Evolutionary conservation across 495 filamentous ascomycete genomes (phyloP).

Genomic region (Staphylotrichum tortipilum): DNA sequence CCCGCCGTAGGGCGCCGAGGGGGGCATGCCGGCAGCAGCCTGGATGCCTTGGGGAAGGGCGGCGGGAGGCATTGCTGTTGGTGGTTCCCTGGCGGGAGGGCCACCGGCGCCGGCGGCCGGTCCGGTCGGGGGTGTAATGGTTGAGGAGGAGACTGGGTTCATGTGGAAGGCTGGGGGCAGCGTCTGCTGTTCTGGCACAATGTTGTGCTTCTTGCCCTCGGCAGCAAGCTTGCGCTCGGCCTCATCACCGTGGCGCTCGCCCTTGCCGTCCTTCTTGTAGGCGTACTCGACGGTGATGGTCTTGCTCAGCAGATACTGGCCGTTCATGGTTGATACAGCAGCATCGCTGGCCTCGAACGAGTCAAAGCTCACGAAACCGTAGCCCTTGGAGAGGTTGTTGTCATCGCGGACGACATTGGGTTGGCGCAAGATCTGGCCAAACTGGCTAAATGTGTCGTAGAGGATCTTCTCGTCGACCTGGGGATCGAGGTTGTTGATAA

Average conservation of each 20-base stretch:
- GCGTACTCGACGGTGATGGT: conserved; percentile 93
- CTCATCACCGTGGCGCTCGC: conserved; percentile 89
- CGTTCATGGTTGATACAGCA: conserved; percentile 87
- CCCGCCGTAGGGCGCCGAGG: conserved; percentile 20
- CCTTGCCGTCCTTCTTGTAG: conserved; percentile 98
- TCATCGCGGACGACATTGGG: conserved; percentile 96
- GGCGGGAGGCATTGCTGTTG: conserved; percentile 4
- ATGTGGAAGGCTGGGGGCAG: conserved; percentile 50
- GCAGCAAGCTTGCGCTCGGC: conserved; percentile 88
- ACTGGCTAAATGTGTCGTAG: conserved; percentile 95
- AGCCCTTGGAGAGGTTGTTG: conserved; percentile 83
- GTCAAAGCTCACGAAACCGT: conserved; percentile 91
- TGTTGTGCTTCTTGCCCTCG: conserved; percentile 90
- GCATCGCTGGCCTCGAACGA: conserved; percentile 93
- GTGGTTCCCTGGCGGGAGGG: conserved; percentile 4
- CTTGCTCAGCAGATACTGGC: conserved; percentile 95
- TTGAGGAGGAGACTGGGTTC: too few relatives aligned
- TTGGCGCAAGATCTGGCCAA: conserved; percentile 71
- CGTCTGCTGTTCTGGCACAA: conserved; percentile 60
- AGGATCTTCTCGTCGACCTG: conserved; percentile 94
- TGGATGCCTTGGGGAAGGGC: conserved; percentile 27
- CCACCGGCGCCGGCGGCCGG: conserved; percentile 18
- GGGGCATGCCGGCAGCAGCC: conserved; percentile 23
- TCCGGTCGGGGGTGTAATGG: conserved; percentile 20
- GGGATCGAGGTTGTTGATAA: conserved; percentile 90